These are phyloP conservation scores for Daedaleopsis nitida DNA, from an alignment of 768 basidiomycete species.

Conservation along the genomic window DNA sequence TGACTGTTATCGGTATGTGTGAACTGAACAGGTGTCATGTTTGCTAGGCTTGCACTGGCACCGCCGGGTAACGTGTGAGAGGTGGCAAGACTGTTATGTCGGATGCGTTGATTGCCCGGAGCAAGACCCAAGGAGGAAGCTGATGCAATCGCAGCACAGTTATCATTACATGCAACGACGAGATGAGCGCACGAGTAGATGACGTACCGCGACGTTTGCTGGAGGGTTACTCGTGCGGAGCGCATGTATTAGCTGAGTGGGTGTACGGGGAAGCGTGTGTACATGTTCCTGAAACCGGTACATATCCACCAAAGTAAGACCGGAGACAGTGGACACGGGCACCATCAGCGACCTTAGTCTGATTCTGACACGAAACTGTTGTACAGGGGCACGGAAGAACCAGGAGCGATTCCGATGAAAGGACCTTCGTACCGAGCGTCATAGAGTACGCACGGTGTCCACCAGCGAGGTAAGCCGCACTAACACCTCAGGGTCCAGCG, in stretches of 20 bases:
- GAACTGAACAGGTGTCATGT: no score
- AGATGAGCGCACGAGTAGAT: background rate
- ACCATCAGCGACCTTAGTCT: background rate
- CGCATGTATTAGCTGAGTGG: background rate
- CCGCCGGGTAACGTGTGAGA: background rate
- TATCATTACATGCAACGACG: background rate
- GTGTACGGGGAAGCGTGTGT: background rate
- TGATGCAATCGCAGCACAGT: background rate
- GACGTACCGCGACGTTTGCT: background rate
- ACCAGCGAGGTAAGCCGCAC: slow-evolving; percentile 28
- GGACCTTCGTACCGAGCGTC: background rate
- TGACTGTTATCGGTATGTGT: no score
- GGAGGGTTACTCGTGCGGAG: background rate
- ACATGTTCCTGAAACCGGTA: background rate
- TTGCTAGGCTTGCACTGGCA: background rate
- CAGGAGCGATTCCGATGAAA: no score
- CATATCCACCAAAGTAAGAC: background rate
- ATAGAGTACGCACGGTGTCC: slow-evolving; percentile 23
- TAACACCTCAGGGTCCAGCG: slow-evolving; percentile 25
- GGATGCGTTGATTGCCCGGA: no score
- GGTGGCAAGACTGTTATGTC: no score
- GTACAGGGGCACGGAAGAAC: background rate
- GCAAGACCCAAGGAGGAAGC: background rate
- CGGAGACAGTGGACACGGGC: background rate
- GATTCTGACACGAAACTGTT: background rate